These are phyloP conservation scores for Tricharina praecox DNA, from an alignment of 495 filamentous ascomycete genomes.

Conservation along the genomic window DNA sequence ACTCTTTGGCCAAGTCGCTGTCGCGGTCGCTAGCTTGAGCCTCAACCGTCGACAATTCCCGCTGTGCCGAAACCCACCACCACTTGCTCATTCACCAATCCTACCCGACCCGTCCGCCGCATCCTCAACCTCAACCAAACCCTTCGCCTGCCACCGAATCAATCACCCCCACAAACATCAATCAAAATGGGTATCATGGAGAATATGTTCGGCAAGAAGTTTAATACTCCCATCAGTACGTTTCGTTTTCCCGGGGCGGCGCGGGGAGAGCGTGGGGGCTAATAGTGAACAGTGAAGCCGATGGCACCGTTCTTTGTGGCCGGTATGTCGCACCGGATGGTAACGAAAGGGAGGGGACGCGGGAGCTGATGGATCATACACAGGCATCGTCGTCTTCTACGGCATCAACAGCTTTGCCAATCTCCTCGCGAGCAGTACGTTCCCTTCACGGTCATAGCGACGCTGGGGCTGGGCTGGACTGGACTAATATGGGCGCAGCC, in stretches of 20 bases:
- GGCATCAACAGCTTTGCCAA: slow-evolving; percentile 66
- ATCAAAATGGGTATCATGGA: slow-evolving; percentile 55
- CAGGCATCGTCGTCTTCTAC: slow-evolving; percentile 70
- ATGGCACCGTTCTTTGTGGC: slow-evolving; percentile 85
- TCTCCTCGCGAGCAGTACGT: slow-evolving; percentile 55
- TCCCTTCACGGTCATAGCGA: not conserved
- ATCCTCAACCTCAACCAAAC: not conserved
- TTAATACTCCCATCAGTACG: slow-evolving; percentile 71
- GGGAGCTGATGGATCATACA: not conserved
- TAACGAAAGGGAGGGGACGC: not conserved
- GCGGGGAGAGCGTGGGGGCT: not conserved
- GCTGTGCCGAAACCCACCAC: not conserved
- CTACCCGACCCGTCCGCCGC: not conserved
- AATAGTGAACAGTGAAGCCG: slow-evolving; percentile 49
- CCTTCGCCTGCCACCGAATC: no score
- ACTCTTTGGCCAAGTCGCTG: no score
- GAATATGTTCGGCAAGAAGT: slow-evolving; percentile 57
- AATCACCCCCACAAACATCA: not conserved
- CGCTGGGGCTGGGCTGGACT: not conserved
- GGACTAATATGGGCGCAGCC: slow-evolving; percentile 34
- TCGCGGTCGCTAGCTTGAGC: no score
- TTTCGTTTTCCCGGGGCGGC: slow-evolving; percentile 19
- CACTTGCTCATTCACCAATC: no score
- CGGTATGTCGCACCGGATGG: slow-evolving; percentile 42
- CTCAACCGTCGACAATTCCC: no score